Evolutionary conservation across 1,284 basidiomycete genomes (phyloP).

Genomic region (Ustilago crameri): DNA sequence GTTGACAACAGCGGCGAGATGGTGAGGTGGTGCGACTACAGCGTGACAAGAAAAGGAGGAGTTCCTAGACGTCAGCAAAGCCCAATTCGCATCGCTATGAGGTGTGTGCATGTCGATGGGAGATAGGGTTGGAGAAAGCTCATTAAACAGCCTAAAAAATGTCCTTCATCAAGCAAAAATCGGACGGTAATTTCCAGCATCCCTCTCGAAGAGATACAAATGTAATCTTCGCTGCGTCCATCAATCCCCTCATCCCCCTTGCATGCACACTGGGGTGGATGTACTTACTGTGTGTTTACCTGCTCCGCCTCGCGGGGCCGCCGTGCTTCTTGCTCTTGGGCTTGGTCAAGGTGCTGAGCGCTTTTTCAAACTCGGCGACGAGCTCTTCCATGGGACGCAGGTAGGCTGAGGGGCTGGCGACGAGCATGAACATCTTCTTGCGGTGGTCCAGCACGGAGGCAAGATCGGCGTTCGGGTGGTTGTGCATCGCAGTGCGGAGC

Average conservation of each 20-base stretch:
- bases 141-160: slow-evolving; percentile 60
- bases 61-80: too few species aligned
- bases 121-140: slow-evolving; percentile 20
- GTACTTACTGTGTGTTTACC: slow-evolving; percentile 20
- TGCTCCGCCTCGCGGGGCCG: too few species aligned
- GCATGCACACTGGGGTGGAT: background rate
- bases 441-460: slow-evolving; percentile 4
- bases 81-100: too few species aligned
- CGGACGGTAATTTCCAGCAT: slow-evolving; percentile 67
- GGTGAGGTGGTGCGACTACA: too few species aligned
- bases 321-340: too few species aligned
- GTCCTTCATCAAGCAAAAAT: slow-evolving; percentile 58
- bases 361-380: slow-evolving; percentile 17
- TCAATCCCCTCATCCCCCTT: background rate
- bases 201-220: slow-evolving; percentile 39
- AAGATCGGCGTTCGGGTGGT: background rate
- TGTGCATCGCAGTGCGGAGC: slow-evolving; percentile 24
- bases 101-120: background rate
- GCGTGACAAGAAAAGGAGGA: too few species aligned
- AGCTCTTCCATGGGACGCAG: slow-evolving; percentile 12
- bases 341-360: background rate
- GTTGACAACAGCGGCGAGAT: too few species aligned
- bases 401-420: slow-evolving; percentile 21
- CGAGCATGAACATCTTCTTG: slow-evolving; percentile 19
- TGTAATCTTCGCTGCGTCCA: slow-evolving; percentile 20